These are phyloP conservation scores for Yarrowia bubula DNA, from an alignment of 805 yeast species.

Conservation along the genomic window DNA sequence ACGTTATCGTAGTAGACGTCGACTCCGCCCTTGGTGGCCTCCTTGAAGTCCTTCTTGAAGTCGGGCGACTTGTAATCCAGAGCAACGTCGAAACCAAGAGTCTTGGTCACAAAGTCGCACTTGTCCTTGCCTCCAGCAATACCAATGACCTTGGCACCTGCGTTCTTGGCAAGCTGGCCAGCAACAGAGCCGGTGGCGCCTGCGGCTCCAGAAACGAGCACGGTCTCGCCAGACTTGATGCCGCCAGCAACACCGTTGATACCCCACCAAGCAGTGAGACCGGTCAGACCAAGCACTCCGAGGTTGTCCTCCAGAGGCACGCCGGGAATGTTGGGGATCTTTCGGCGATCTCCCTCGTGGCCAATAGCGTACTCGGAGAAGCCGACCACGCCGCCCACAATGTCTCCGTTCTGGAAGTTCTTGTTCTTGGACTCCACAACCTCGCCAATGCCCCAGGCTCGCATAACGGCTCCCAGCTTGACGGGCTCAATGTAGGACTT, in stretches of 20 bases:
- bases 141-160: constrained; percentile 82
- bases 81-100: constrained; percentile 72
- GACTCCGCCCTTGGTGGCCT: constrained; percentile 40
- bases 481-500: constrained; percentile 24
- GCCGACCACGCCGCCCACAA: constrained; percentile 3
- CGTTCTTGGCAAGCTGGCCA: constrained; percentile 57
- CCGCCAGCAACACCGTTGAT: constrained; percentile 57
- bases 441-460: constrained; percentile 27
- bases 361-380: constrained; percentile 24
- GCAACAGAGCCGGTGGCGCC: constrained; percentile 87
- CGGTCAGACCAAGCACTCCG: constrained; percentile 37
- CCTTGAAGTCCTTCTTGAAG: constrained; percentile 36
- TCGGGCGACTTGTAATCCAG: constrained; percentile 45
- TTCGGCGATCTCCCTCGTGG: constrained; percentile 1
- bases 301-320: constrained; percentile 22
- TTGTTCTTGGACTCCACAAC: constrained; percentile 28
- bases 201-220: constrained; percentile 88
- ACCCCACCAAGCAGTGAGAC: constrained; percentile 76
- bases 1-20: constrained; percentile 41
- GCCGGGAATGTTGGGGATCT: constrained; percentile 24
- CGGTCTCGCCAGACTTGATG: constrained; percentile 66
- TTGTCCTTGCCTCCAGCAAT: constrained; percentile 78
- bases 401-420: constrained; percentile 4
- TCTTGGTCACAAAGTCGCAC: constrained; percentile 55
- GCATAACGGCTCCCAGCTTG: constrained; percentile 16